phyloP scores from a whole-genome alignment of 2,329 filamentous ascomycete species.

The Calonectria henricotiae region DNA sequence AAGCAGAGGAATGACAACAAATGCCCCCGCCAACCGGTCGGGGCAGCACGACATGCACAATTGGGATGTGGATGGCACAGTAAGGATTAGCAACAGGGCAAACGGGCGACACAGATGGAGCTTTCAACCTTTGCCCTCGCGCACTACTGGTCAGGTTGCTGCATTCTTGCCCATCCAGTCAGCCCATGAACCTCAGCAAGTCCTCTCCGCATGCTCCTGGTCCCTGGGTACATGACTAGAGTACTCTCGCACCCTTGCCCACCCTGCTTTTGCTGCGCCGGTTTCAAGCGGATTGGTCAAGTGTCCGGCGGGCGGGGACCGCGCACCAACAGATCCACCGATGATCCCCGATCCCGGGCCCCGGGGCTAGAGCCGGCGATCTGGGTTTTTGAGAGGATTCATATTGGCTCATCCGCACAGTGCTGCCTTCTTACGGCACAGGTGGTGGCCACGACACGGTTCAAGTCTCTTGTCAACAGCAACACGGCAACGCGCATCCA shows the following conservation, averaged over 20 bases:
- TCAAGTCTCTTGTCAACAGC: slow-evolving; percentile 17
- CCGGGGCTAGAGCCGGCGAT: slow-evolving; percentile 45
- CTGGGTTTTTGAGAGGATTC: slow-evolving; percentile 42
- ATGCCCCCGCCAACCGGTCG: slow-evolving; percentile 8
- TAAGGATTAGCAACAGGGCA: not conserved
- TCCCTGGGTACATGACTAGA: slow-evolving; percentile 20
- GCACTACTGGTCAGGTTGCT: not conserved
- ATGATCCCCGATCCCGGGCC: slow-evolving; percentile 47
- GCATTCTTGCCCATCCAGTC: slow-evolving; percentile 12
- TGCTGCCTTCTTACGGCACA: slow-evolving; percentile 16
- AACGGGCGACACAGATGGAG: slow-evolving; percentile 1
- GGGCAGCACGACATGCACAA: slow-evolving; percentile 7
- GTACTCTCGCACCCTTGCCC: slow-evolving; percentile 20
- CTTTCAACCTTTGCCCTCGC: slow-evolving; percentile 1
- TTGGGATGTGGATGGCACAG: not conserved
- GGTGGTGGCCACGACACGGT: slow-evolving; percentile 13
- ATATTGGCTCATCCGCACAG: slow-evolving; percentile 17
- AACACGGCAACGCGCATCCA: slow-evolving; percentile 20
- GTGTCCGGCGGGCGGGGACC: slow-evolving; percentile 16
- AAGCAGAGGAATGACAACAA: slow-evolving; percentile 21
- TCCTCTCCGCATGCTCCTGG: slow-evolving; percentile 17
- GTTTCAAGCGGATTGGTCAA: slow-evolving; percentile 30
- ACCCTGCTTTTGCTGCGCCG: not conserved
- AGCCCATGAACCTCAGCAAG: slow-evolving; percentile 24
- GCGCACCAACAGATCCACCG: slow-evolving; percentile 31